phyloP scores from a whole-genome alignment of 116 monocot species.

The Trichopus zeylanicus region DNA sequence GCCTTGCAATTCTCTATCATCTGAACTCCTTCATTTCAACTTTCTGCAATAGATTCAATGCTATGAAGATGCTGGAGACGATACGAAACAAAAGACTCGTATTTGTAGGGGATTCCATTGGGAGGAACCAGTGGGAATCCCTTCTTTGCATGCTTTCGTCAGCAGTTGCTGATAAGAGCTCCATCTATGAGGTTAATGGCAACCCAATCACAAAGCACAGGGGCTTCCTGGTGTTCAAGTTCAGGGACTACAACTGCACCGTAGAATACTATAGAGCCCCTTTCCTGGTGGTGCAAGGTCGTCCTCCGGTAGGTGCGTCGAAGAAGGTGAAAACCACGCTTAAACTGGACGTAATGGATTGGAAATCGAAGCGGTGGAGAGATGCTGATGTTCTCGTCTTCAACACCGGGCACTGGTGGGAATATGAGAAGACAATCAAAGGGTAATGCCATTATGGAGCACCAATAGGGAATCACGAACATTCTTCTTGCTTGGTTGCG shows the following conservation, averaged over 20 bases:
- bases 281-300: conserved; percentile 56
- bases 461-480: too few relatives aligned
- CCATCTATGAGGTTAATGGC: conserved; percentile 68
- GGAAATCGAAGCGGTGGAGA: conserved; percentile 45
- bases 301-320: conserved; percentile 21
- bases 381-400: conserved; percentile 60
- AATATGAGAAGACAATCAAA: conserved; percentile 71
- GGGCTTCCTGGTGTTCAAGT: conserved; percentile 57
- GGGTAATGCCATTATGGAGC: too few relatives aligned
- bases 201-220: conserved; percentile 65
- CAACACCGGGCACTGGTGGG: too few relatives aligned
- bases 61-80: conserved; percentile 56
- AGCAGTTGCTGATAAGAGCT: conserved; percentile 41
- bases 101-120: conserved; percentile 84
- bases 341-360: conserved; percentile 55
- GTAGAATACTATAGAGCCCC: too few relatives aligned
- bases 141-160: too few relatives aligned
- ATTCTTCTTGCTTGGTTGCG: too few relatives aligned
- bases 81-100: conserved; percentile 44
- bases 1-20: too few relatives aligned
- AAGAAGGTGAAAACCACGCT: conserved; percentile 38
- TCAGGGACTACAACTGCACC: conserved; percentile 62
- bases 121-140: too few relatives aligned
- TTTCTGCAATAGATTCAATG: conserved; percentile 60
- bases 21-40: too few relatives aligned